phyloP scores from a whole-genome alignment of 1,284 basidiomycete genomes.

The Tremellales sp. region DNA sequence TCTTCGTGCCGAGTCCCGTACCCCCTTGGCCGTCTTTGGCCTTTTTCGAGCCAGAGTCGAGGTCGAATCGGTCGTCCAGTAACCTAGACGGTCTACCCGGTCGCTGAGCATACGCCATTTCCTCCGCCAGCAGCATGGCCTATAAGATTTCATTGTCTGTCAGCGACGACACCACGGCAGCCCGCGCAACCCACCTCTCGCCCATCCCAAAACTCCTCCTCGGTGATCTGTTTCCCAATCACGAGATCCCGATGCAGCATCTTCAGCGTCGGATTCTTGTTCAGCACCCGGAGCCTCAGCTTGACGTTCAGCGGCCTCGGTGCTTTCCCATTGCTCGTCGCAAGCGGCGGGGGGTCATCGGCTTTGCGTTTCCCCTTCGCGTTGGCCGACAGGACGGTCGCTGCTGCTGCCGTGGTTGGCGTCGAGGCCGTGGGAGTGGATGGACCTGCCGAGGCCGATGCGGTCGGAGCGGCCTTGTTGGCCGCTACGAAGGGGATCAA shows the following conservation, averaged over 20 bases:
- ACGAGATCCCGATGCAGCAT: slow-evolving; percentile 80
- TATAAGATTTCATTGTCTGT: slow-evolving; percentile 54
- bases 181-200: slow-evolving; percentile 61
- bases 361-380: slow-evolving; percentile 26
- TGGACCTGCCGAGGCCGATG: slow-evolving; percentile 7
- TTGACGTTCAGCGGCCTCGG: slow-evolving; percentile 52
- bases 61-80: slow-evolving; percentile 79
- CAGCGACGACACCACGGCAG: neutral
- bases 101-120: slow-evolving; percentile 59
- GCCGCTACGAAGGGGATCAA: slow-evolving; percentile 44
- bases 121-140: slow-evolving; percentile 66
- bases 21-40: slow-evolving; percentile 29
- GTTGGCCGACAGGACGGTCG: slow-evolving; percentile 10
- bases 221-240: slow-evolving; percentile 74
- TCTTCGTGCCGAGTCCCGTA: slow-evolving; percentile 55
- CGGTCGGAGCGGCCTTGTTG: slow-evolving; percentile 23
- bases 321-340: neutral
- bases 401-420: slow-evolving; percentile 8
- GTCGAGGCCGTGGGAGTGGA: slow-evolving; percentile 13
- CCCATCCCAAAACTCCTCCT: slow-evolving; percentile 93
- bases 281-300: slow-evolving; percentile 64
- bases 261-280: slow-evolving; percentile 69
- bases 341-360: slow-evolving; percentile 39
- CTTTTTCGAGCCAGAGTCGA: slow-evolving; percentile 41
- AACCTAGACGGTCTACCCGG: slow-evolving; percentile 79